A percentile compares a stretch with the other conserved stretches of the same genome.
Evolutionary conservation across 805 yeast genomes (phyloP).

Genomic region (Clavispora vitiphila): DNA sequence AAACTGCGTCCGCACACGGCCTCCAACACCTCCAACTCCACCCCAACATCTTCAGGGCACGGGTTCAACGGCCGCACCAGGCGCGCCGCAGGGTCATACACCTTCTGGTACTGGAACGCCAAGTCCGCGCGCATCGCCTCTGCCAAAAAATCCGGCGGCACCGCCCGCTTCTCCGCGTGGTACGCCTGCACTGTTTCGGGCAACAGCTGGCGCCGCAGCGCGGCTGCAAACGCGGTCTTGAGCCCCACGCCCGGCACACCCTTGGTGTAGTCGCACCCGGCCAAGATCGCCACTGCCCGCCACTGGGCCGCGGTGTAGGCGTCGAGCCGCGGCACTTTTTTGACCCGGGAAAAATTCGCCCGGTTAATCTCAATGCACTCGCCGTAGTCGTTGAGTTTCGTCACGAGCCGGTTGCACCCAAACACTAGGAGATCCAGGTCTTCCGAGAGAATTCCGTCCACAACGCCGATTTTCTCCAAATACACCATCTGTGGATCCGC

Average conservation of each 20-base stretch:
- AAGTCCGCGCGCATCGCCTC: slow-evolving; percentile 64
- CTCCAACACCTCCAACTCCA: slow-evolving; percentile 38
- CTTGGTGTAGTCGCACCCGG: slow-evolving; percentile 96
- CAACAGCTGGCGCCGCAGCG: slow-evolving; percentile 46
- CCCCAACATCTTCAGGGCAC: slow-evolving; percentile 40
- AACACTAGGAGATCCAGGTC: slow-evolving; percentile 90
- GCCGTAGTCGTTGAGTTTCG: slow-evolving; percentile 76
- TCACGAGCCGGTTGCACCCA: slow-evolving; percentile 72
- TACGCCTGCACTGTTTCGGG: slow-evolving; percentile 55
- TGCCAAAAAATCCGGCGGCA: slow-evolving; percentile 54
- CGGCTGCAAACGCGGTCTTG: slow-evolving; percentile 62
- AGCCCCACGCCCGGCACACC: slow-evolving; percentile 83
- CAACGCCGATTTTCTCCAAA: slow-evolving; percentile 66
- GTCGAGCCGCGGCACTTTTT: slow-evolving; percentile 45
- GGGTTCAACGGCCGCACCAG: slow-evolving; percentile 55
- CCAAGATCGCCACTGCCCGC: slow-evolving; percentile 72
- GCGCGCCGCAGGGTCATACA: slow-evolving; percentile 59
- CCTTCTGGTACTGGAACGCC: slow-evolving; percentile 83
- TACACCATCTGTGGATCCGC: slow-evolving; percentile 97
- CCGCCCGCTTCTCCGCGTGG: slow-evolving; percentile 53
- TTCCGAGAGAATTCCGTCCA: slow-evolving; percentile 85
- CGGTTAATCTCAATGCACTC: slow-evolving; percentile 66
- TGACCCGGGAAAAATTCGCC: slow-evolving; percentile 47
- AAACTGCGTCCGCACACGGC: slow-evolving; percentile 44
- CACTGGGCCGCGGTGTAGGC: slow-evolving; percentile 52